phyloP scores from a whole-genome alignment of 805 yeast species.

The Candida vaughaniae region DNA sequence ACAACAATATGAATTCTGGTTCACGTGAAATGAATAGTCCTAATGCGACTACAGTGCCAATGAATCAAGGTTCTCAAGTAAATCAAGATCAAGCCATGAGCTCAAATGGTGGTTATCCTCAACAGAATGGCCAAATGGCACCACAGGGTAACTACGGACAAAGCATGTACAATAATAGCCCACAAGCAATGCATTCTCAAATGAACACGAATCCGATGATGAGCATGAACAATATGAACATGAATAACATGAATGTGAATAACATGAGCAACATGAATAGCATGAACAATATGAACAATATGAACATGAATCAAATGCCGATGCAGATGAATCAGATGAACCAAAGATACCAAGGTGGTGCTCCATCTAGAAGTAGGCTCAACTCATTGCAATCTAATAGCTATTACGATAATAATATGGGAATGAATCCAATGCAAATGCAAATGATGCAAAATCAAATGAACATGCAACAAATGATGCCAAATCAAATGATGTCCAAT shows the following conservation, averaged over 20 bases:
- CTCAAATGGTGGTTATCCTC: background rate
- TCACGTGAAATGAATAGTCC: too few relatives aligned
- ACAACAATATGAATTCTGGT: too few relatives aligned
- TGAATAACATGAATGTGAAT: conserved; percentile 5
- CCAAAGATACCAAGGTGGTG: conserved; percentile 4
- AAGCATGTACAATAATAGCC: background rate
- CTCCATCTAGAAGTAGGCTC: conserved; percentile 10
- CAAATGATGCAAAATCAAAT: conserved; percentile 10
- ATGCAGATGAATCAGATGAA: conserved; percentile 13
- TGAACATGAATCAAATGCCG: conserved; percentile 7
- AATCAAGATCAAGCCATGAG: background rate
- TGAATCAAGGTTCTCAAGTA: background rate
- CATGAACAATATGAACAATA: too few relatives aligned
- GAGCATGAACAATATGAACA: conserved; percentile 9
- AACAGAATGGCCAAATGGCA: too few relatives aligned
- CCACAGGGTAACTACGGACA: too few relatives aligned
- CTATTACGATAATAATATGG: conserved; percentile 10
- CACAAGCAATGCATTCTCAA: conserved; percentile 1
- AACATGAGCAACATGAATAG: too few relatives aligned
- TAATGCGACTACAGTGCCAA: background rate
- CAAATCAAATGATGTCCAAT: conserved; percentile 7
- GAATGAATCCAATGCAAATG: conserved; percentile 12
- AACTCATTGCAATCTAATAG: conserved; percentile 15
- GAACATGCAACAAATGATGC: conserved; percentile 10
- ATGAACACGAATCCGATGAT: conserved; percentile 1